phyloP scores from a whole-genome alignment of 169 alveolate genomes.

The Eimeria tenella region DNA sequence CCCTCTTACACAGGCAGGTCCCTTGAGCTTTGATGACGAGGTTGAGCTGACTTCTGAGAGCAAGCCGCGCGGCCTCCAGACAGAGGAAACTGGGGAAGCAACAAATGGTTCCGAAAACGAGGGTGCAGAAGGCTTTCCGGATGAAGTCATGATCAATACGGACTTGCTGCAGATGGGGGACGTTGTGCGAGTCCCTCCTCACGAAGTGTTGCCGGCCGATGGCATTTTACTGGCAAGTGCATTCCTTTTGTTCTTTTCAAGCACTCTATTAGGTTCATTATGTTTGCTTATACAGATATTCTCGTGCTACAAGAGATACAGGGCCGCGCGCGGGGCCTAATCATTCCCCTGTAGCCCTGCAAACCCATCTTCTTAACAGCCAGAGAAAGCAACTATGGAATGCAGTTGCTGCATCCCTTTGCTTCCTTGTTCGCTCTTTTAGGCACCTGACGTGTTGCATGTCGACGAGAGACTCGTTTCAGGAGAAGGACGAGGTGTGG shows the following conservation, averaged over 20 bases:
- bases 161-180: conserved; percentile 74
- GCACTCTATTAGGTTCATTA: too few relatives aligned
- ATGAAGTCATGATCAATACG: conserved; percentile 37
- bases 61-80: neutral
- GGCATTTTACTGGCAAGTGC: conserved; percentile 64
- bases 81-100: neutral
- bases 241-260: neutral
- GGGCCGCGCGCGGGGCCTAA: too few relatives aligned
- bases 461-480: conserved; percentile 72
- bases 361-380: too few relatives aligned
- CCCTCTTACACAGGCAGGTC: conserved; percentile 45
- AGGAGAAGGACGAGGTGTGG: conserved; percentile 49
- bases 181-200: conserved; percentile 60
- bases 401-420: too few relatives aligned
- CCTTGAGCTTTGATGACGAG: neutral
- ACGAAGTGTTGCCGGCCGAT: conserved; percentile 73
- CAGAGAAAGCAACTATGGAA: too few relatives aligned
- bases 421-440: too few relatives aligned
- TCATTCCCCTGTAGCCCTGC: too few relatives aligned
- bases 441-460: conserved; percentile 27
- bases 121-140: neutral
- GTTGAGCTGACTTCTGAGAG: neutral
- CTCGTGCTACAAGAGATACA: neutral
- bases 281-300: neutral
- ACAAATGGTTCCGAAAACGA: neutral